These are phyloP conservation scores for Melampsora americana DNA, from an alignment of 1,284 basidiomycete genomes.

Conservation along the genomic window DNA sequence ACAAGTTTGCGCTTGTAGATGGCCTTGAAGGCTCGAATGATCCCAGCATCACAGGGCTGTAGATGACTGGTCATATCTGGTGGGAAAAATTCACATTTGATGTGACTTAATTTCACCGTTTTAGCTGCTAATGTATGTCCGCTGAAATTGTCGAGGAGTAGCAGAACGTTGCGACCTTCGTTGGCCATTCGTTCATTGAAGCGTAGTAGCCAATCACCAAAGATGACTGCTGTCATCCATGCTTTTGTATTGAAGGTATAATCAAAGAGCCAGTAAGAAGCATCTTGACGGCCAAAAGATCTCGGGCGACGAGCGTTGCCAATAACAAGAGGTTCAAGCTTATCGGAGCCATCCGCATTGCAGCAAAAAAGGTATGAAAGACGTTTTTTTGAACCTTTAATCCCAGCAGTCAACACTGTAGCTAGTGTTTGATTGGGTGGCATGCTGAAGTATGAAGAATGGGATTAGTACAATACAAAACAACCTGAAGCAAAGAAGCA, in stretches of 20 bases:
- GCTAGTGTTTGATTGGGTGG: neutral
- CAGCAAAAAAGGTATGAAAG: constrained; percentile 5
- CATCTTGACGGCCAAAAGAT: neutral
- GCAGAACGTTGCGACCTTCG: too few relatives aligned
- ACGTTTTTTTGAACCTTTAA: neutral
- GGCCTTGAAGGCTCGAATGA: neutral
- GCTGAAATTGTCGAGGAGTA: too few relatives aligned
- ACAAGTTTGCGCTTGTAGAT: neutral
- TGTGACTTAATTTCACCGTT: too few relatives aligned
- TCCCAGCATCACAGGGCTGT: neutral
- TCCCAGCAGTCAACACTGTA: neutral
- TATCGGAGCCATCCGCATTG: constrained; percentile 2
- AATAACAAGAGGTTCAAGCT: neutral
- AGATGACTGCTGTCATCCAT: neutral
- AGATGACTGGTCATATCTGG: too few relatives aligned
- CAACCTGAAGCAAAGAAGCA: too few relatives aligned
- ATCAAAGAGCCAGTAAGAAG: constrained; percentile 47
- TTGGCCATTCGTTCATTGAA: too few relatives aligned
- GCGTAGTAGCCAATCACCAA: neutral
- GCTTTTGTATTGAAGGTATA: constrained; percentile 23
- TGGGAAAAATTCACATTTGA: too few relatives aligned
- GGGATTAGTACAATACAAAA: too few relatives aligned
- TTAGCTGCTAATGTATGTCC: too few relatives aligned
- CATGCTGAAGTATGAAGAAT: neutral
- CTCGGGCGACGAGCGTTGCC: neutral